These are phyloP conservation scores for Didymella exigua DNA, from an alignment of 2,329 filamentous ascomycete genomes.

Conservation along the genomic window DNA sequence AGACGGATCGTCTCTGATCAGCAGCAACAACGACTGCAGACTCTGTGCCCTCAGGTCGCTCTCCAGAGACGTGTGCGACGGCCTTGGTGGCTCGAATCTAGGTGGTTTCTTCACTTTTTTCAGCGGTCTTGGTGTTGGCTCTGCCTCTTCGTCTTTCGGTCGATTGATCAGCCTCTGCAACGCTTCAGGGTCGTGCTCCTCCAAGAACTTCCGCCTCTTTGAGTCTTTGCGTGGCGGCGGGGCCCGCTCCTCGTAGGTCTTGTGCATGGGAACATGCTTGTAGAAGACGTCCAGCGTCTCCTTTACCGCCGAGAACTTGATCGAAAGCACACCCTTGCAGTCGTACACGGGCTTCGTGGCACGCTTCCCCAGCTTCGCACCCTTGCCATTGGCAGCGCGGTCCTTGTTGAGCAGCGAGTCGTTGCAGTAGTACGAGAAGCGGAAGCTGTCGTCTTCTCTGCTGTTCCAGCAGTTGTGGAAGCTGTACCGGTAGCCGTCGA, in stretches of 20 bases:
- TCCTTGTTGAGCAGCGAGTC: constrained; percentile 59
- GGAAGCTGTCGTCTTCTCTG: constrained; percentile 53
- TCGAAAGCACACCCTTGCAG: constrained; percentile 54
- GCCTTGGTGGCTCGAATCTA: constrained; percentile 30
- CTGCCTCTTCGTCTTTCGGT: constrained; percentile 24
- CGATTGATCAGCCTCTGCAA: constrained; percentile 33
- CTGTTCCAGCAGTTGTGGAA: constrained; percentile 58
- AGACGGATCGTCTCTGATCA: constrained; percentile 39
- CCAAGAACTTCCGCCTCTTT: constrained; percentile 45
- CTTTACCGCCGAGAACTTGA: constrained; percentile 55
- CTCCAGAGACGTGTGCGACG: constrained; percentile 45
- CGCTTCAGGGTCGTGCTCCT: constrained; percentile 45
- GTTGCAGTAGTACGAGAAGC: constrained; percentile 58
- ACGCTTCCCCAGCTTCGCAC: constrained; percentile 45
- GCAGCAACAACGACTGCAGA: constrained; percentile 44
- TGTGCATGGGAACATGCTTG: constrained; percentile 54
- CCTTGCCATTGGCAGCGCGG: constrained; percentile 54
- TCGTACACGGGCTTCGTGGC: constrained; percentile 56
- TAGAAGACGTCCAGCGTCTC: constrained; percentile 54
- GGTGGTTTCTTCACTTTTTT: constrained; percentile 35
- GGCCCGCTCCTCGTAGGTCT: constrained; percentile 54
- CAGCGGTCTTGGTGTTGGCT: constrained; percentile 21
- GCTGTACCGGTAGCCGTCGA: constrained; percentile 56
- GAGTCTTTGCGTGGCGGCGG: constrained; percentile 49
- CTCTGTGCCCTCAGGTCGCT: constrained; percentile 47